Conservation (phyloP, 306 rosid species). For the Rosa multiflora region DNA sequence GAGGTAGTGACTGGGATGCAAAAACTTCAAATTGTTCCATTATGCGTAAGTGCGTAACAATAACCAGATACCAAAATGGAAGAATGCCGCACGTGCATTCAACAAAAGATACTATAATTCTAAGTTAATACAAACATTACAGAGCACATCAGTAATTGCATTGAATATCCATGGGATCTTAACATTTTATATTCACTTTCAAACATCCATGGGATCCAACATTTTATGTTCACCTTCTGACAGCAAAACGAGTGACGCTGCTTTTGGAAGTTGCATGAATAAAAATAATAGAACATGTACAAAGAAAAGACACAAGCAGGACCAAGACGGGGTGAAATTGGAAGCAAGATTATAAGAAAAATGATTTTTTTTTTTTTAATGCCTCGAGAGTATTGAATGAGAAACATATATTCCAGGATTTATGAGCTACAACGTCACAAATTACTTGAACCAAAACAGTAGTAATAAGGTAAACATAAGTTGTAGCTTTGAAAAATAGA, state of each 20-base stretch:
- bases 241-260: not conserved
- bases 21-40: no score
- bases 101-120: no score
- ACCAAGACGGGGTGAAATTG: not conserved
- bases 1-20: no score
- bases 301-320: not conserved
- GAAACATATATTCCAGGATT: not conserved
- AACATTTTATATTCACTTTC: not conserved
- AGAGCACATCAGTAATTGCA: no score
- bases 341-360: not conserved
- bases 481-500: not conserved
- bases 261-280: not conserved
- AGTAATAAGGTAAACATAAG: not conserved
- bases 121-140: not conserved
- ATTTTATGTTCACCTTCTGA: not conserved
- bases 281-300: not conserved
- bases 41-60: no score
- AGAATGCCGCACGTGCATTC: no score
- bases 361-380: not conserved
- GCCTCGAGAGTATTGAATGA: not conserved
- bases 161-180: not conserved
- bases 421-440: not conserved
- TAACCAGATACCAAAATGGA: no score
- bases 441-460: not conserved
- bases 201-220: not conserved